phyloP scores from a whole-genome alignment of 805 yeast genomes.

The Metschnikowia picachoensis region DNA sequence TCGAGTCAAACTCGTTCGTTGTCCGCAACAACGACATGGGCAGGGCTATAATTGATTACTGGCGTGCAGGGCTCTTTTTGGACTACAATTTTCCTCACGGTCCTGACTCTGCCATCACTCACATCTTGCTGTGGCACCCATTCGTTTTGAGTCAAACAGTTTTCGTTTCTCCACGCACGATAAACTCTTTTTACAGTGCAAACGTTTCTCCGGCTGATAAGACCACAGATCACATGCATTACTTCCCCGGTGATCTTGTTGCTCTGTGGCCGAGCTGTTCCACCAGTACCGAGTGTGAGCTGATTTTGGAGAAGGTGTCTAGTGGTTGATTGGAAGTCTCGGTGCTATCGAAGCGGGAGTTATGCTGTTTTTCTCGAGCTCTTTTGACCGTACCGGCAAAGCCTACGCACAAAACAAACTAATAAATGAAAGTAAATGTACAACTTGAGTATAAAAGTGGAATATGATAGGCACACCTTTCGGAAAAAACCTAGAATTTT shows the following conservation, averaged over 20 bases:
- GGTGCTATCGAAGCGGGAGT: neutral
- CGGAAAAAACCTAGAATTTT: slow-evolving; percentile 26
- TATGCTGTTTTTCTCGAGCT: no score
- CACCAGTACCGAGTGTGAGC: slow-evolving; percentile 48
- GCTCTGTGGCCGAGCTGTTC: slow-evolving; percentile 60
- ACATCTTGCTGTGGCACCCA: slow-evolving; percentile 94
- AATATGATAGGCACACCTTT: neutral
- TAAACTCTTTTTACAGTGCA: slow-evolving; percentile 27
- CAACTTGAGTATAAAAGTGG: slow-evolving; percentile 9
- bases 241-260: slow-evolving; percentile 63
- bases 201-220: slow-evolving; percentile 14
- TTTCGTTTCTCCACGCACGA: slow-evolving; percentile 52
- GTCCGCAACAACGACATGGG: slow-evolving; percentile 63
- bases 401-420: no score
- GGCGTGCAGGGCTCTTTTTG: slow-evolving; percentile 72
- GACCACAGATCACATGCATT: slow-evolving; percentile 43
- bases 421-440: slow-evolving; percentile 10
- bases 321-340: neutral
- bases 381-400: no score
- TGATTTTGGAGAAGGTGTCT: slow-evolving; percentile 28
- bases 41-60: slow-evolving; percentile 67
- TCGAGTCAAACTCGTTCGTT: slow-evolving; percentile 71
- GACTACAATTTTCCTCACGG: slow-evolving; percentile 59
- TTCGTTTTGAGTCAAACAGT: slow-evolving; percentile 67
- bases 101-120: slow-evolving; percentile 73